phyloP scores from a whole-genome alignment of 2,329 filamentous ascomycete genomes.

The Cryphonectria radicalis region DNA sequence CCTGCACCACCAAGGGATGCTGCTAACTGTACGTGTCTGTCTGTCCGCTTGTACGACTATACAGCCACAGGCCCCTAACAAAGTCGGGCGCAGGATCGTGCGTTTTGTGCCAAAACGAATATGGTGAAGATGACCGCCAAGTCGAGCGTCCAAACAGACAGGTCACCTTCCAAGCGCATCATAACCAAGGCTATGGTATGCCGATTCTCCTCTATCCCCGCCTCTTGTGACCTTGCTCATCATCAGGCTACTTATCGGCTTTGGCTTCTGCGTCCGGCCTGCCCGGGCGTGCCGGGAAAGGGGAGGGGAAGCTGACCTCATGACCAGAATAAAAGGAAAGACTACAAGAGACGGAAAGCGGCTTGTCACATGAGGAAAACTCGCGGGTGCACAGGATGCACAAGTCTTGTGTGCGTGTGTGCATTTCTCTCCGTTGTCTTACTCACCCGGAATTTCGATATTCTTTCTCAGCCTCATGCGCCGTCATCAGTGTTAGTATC shows the following conservation, averaged over 20 bases:
- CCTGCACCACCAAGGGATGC: slow-evolving; percentile 20
- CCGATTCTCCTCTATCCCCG: not conserved
- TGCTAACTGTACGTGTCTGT: slow-evolving; percentile 9
- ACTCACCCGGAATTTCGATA: slow-evolving; percentile 11
- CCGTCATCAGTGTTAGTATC: slow-evolving; percentile 12
- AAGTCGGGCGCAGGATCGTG: slow-evolving; percentile 22
- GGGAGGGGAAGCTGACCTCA: not conserved
- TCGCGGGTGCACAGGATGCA: slow-evolving; percentile 8
- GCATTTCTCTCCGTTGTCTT: slow-evolving; percentile 17
- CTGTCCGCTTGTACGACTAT: not conserved
- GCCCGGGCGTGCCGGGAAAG: not conserved
- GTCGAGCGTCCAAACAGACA: not conserved
- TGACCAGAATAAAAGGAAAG: not conserved
- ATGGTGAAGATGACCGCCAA: slow-evolving; percentile 8
- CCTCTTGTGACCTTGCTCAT: not conserved
- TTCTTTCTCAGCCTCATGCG: slow-evolving; percentile 30
- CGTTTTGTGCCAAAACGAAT: slow-evolving; percentile 7
- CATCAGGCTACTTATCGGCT: not conserved
- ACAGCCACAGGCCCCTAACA: slow-evolving; percentile 13
- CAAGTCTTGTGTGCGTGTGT: not conserved
- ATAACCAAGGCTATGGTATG: not conserved
- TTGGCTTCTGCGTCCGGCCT: not conserved
- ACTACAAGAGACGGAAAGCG: not conserved
- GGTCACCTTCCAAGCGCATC: not conserved
- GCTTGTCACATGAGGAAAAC: slow-evolving; percentile 23